Conservation (phyloP, 2,329 filamentous ascomycete genomes). For the Penicillium sp. region DNA sequence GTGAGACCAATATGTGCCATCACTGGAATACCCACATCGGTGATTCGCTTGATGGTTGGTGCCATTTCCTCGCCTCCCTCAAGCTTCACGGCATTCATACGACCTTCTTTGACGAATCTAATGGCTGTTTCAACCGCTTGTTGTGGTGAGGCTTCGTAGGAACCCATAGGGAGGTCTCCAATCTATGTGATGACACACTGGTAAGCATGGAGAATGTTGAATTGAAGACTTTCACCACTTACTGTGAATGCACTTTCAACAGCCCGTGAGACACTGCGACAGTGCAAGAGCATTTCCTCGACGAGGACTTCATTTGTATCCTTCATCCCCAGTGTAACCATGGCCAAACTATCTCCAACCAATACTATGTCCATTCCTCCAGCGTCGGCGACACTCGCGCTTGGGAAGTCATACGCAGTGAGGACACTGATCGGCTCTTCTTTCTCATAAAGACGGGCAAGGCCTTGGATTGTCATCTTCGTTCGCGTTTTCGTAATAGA, state of each 20-base stretch:
- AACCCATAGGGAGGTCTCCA: conserved; percentile 94
- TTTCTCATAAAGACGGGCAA: conserved; percentile 73
- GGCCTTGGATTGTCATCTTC: conserved; percentile 80
- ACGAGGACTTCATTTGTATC: conserved; percentile 88
- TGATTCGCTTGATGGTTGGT: conserved; percentile 80
- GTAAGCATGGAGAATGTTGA: background rate
- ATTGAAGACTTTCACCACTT: conserved; percentile 35
- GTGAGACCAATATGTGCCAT: conserved; percentile 92
- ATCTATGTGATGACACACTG: conserved; percentile 53
- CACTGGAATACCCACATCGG: conserved; percentile 87
- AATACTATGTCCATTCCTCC: conserved; percentile 91
- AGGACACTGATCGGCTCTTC: conserved; percentile 89
- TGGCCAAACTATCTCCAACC: conserved; percentile 90
- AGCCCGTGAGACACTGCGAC: conserved; percentile 82
- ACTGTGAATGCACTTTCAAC: conserved; percentile 84
- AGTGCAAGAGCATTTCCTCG: conserved; percentile 95
- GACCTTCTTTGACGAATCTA: conserved; percentile 85
- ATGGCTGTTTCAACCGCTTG: conserved; percentile 87
- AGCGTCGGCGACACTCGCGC: conserved; percentile 83
- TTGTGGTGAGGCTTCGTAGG: conserved; percentile 84
- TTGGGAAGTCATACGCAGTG: conserved; percentile 95
- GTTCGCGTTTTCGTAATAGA: conserved; percentile 61
- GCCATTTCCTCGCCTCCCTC: conserved; percentile 91
- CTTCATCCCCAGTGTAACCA: conserved; percentile 95
- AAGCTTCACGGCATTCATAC: conserved; percentile 84